A percentile compares a stretch with the other conserved stretches of the same genome.
Evolutionary conservation across 768 basidiomycete species (phyloP).

Genomic region (Suillus alpinus): DNA sequence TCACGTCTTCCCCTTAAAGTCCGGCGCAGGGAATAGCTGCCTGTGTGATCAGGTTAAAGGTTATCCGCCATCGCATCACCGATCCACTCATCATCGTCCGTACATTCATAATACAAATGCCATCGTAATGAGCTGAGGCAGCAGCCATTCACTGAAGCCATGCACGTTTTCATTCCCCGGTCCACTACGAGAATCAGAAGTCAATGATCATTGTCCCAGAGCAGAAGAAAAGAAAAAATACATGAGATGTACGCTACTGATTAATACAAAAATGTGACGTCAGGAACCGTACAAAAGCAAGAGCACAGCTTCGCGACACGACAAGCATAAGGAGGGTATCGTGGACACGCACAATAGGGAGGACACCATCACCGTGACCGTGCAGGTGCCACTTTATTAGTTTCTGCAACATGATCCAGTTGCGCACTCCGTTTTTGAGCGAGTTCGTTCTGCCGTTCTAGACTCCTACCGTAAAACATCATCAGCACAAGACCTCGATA

Average conservation of each 20-base stretch:
- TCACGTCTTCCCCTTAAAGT: too few relatives aligned
- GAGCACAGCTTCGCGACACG: background rate
- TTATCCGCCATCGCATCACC: slow-evolving; percentile 48
- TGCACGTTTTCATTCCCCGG: background rate
- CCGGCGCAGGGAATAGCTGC: too few relatives aligned
- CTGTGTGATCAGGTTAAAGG: too few relatives aligned
- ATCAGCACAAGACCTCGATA: slow-evolving; percentile 2
- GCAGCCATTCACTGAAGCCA: background rate
- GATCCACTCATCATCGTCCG: background rate
- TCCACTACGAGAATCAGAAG: background rate
- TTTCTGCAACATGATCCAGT: slow-evolving; percentile 32
- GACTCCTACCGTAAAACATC: slow-evolving; percentile 46
- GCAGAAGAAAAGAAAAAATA: background rate
- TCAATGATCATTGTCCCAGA: background rate
- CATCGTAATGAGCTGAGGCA: background rate
- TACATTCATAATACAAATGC: background rate
- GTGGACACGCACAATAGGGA: background rate
- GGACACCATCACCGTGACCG: background rate
- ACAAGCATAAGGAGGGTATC: background rate
- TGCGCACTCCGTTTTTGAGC: slow-evolving; percentile 68
- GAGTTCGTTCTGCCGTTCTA: slow-evolving; percentile 74
- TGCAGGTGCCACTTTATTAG: slow-evolving; percentile 11
- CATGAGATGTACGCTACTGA: slow-evolving; percentile 1
- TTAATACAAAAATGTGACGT: background rate
- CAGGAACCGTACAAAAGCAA: background rate